Evolutionary conservation across 495 filamentous ascomycete species (phyloP).

Genomic region (Aspergillus haitiensis): DNA sequence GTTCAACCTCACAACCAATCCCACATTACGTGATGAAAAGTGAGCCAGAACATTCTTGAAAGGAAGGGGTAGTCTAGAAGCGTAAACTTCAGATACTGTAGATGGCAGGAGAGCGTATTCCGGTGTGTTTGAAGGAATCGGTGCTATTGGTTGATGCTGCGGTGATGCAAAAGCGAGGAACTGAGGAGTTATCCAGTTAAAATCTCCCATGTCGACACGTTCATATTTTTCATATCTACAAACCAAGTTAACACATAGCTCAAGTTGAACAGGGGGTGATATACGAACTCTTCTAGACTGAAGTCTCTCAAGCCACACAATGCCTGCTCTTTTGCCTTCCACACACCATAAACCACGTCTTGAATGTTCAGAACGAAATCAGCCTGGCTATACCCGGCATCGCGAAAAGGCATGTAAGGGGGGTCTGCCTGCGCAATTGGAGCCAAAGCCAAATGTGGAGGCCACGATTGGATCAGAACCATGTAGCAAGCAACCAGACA

Average conservation of each 20-base stretch:
- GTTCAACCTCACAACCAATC: slow-evolving; percentile 92
- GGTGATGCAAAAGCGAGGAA: slow-evolving; percentile 98
- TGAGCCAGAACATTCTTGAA: slow-evolving; percentile 96
- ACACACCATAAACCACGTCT: slow-evolving; percentile 96
- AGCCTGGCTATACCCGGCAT: slow-evolving; percentile 97
- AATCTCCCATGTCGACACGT: slow-evolving; percentile 96
- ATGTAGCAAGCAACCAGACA: slow-evolving; percentile 94
- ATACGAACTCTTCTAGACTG: slow-evolving; percentile 81
- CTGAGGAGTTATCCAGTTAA: slow-evolving; percentile 96
- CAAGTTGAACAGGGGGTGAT: neutral
- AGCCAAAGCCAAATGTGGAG: slow-evolving; percentile 95
- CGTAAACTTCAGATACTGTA: slow-evolving; percentile 63
- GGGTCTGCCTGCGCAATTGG: slow-evolving; percentile 95
- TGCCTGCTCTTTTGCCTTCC: slow-evolving; percentile 95
- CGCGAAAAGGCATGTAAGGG: slow-evolving; percentile 96
- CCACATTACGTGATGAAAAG: slow-evolving; percentile 81
- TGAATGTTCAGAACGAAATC: slow-evolving; percentile 94
- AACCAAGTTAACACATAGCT: slow-evolving; percentile 23
- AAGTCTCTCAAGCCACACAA: slow-evolving; percentile 87
- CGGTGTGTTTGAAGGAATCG: slow-evolving; percentile 68
- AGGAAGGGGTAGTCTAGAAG: slow-evolving; percentile 64
- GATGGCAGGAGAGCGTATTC: slow-evolving; percentile 70
- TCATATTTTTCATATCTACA: slow-evolving; percentile 88
- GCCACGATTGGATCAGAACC: slow-evolving; percentile 97
- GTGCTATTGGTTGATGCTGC: slow-evolving; percentile 71